Evolutionary conservation across 176 grass and related monocot species (phyloP).

Genomic region (Musa schizocarpa): DNA sequence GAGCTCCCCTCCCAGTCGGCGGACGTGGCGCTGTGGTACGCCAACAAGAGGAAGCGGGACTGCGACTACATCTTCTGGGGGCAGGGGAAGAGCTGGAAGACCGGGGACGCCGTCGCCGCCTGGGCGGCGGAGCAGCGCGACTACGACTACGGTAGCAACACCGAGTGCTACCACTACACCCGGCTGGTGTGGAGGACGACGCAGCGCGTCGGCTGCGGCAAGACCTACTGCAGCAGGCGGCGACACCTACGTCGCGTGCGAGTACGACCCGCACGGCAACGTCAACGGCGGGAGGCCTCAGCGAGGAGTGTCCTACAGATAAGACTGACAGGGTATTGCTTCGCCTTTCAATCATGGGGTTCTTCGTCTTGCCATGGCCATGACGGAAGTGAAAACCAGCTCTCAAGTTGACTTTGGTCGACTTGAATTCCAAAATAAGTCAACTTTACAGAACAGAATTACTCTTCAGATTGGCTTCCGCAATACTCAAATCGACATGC

Average conservation of each 20-base stretch:
- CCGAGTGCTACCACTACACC: slow-evolving; percentile 77
- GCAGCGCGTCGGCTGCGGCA: slow-evolving; percentile 35
- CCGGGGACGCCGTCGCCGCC: slow-evolving; percentile 42
- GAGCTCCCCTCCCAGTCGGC: slow-evolving; percentile 37
- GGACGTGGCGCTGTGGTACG: slow-evolving; percentile 51
- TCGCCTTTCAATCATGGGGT: too few species aligned
- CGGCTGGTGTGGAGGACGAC: slow-evolving; percentile 58
- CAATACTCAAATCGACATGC: too few species aligned
- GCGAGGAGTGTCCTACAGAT: too few species aligned
- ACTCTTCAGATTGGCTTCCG: too few species aligned
- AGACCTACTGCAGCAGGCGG: slow-evolving; percentile 35
- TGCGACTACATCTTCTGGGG: slow-evolving; percentile 34
- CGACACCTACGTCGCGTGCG: slow-evolving; percentile 58
- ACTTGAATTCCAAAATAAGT: too few species aligned
- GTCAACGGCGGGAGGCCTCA: slow-evolving; percentile 45
- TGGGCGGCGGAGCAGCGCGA: slow-evolving; percentile 47
- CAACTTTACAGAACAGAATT: too few species aligned
- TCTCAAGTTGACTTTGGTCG: too few species aligned
- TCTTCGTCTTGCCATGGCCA: background rate
- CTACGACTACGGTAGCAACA: slow-evolving; percentile 64
- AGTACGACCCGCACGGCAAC: slow-evolving; percentile 76
- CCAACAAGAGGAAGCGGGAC: slow-evolving; percentile 42
- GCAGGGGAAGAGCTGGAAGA: slow-evolving; percentile 48
- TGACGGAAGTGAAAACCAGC: too few species aligned
- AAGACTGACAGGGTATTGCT: too few species aligned